These are phyloP conservation scores for Fusarium graminum DNA, from an alignment of 2,329 filamentous ascomycete species.

Conservation along the genomic window DNA sequence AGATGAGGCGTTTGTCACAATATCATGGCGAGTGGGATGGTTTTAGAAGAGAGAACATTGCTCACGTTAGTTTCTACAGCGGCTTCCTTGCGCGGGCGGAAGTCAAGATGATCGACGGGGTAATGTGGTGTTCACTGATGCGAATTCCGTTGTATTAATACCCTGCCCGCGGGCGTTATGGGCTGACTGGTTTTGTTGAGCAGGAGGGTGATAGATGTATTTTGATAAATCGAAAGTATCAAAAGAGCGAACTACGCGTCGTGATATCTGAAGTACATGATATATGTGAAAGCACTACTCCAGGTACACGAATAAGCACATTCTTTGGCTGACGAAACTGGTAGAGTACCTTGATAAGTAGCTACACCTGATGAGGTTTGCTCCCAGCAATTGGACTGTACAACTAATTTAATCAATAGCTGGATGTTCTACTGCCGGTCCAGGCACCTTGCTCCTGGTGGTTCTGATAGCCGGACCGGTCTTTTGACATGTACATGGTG, in stretches of 20 bases:
- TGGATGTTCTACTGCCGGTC: slow-evolving; percentile 32
- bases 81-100: slow-evolving; percentile 34
- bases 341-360: background rate
- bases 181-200: slow-evolving; percentile 36
- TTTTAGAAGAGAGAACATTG: slow-evolving; percentile 15
- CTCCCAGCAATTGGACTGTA: background rate
- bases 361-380: background rate
- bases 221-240: slow-evolving; percentile 7
- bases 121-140: slow-evolving; percentile 31
- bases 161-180: slow-evolving; percentile 44
- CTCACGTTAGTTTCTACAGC: slow-evolving; percentile 8
- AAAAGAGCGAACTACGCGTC: background rate
- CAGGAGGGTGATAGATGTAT: slow-evolving; percentile 10
- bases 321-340: background rate
- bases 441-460: slow-evolving; percentile 16
- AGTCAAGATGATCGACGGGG: slow-evolving; percentile 25
- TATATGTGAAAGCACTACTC: background rate
- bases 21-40: slow-evolving; percentile 3
- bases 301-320: background rate
- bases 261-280: background rate
- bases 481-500: background rate
- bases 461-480: slow-evolving; percentile 42
- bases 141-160: slow-evolving; percentile 47
- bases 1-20: slow-evolving; percentile 29
- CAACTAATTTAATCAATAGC: background rate